Evolutionary conservation across 352 stramenopile species (phyloP).

Genomic region (Globisporangium yorkense): DNA sequence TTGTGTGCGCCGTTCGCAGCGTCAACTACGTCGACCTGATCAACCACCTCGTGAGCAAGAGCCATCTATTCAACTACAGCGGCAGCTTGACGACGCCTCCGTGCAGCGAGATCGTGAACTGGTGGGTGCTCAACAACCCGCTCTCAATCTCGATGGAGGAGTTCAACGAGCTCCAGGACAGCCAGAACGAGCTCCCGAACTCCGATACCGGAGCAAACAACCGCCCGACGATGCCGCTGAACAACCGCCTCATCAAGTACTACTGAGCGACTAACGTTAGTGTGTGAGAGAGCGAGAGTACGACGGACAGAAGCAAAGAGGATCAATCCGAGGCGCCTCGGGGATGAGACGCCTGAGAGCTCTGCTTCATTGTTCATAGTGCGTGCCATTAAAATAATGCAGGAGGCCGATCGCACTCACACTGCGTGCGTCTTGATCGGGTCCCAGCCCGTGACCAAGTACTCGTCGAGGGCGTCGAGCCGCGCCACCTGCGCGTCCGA

Average conservation of each 20-base stretch:
- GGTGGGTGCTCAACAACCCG: constrained; percentile 53
- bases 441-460: constrained; percentile 53
- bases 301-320: no score
- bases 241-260: constrained; percentile 23
- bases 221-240: constrained; percentile 31
- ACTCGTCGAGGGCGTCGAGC: constrained; percentile 36
- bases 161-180: constrained; percentile 25
- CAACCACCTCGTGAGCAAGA: constrained; percentile 37
- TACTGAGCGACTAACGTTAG: background rate
- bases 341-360: no score
- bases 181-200: constrained; percentile 26
- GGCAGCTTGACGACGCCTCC: constrained; percentile 50
- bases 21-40: constrained; percentile 58
- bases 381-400: no score
- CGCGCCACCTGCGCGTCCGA: constrained; percentile 30
- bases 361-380: no score
- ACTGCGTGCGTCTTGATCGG: constrained; percentile 39
- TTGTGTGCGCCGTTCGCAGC: constrained; percentile 7
- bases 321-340: no score
- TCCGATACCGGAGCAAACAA: constrained; percentile 40
- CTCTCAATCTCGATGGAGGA: constrained; percentile 34
- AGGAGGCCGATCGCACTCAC: constrained; percentile 5
- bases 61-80: constrained; percentile 65
- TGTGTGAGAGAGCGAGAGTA: no score
- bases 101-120: constrained; percentile 54